These are phyloP conservation scores for Fonsecaea multimorphosa DNA, from an alignment of 2,329 filamentous ascomycete genomes.

Conservation along the genomic window DNA sequence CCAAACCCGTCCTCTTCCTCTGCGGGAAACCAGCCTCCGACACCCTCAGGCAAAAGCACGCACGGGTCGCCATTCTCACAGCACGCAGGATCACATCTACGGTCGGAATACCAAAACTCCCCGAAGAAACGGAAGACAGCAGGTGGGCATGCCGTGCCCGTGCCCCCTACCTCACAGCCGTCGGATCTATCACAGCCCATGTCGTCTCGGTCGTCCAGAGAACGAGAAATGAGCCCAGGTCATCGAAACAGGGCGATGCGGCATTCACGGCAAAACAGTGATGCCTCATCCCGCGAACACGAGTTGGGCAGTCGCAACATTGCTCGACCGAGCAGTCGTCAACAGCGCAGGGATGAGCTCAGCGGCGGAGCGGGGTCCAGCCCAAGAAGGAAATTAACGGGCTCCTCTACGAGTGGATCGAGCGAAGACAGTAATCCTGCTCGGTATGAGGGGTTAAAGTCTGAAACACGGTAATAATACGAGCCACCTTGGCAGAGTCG, in stretches of 20 bases:
- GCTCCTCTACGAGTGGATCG: constrained; percentile 35
- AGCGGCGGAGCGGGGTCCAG: constrained; percentile 28
- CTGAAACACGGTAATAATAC: constrained; percentile 34
- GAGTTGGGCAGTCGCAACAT: constrained; percentile 33
- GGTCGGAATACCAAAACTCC: constrained; percentile 71
- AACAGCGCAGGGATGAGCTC: constrained; percentile 39
- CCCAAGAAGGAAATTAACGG: constrained; percentile 33
- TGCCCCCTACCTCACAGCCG: constrained; percentile 58
- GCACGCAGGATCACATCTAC: constrained; percentile 56
- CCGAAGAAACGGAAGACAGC: constrained; percentile 84
- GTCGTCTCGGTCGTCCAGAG: constrained; percentile 62
- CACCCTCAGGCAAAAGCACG: constrained; percentile 74
- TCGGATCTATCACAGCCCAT: constrained; percentile 58
- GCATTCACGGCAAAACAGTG: constrained; percentile 70
- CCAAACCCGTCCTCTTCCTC: constrained; percentile 67
- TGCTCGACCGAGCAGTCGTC: constrained; percentile 40
- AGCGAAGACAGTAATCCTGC: constrained; percentile 33
- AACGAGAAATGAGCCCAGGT: constrained; percentile 58
- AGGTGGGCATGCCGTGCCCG: constrained; percentile 58
- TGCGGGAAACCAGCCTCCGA: constrained; percentile 69
- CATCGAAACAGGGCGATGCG: constrained; percentile 60
- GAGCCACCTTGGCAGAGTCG: constrained; percentile 27
- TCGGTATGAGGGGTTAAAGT: constrained; percentile 35
- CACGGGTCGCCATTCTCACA: constrained; percentile 55
- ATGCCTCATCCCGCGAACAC: constrained; percentile 58